phyloP scores from a whole-genome alignment of 2,329 filamentous ascomycete species.

The Diaporthe ampelina region DNA sequence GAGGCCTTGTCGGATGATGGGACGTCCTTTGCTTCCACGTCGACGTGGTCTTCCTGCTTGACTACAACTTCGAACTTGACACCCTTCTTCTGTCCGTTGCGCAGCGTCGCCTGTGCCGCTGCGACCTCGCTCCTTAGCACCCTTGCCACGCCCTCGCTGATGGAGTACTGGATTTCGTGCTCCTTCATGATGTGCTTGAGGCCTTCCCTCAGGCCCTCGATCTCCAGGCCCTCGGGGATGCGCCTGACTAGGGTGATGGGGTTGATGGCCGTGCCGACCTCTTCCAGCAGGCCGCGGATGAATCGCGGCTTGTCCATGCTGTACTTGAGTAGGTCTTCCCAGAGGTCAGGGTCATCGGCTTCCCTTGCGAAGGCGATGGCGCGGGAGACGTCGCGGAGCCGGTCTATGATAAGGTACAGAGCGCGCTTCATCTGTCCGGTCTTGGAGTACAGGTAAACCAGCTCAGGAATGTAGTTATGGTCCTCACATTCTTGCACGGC shows the following conservation, averaged over 20 bases:
- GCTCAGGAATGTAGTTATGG: slow-evolving; percentile 85
- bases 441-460: slow-evolving; percentile 96
- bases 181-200: slow-evolving; percentile 93
- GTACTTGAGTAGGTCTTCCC: slow-evolving; percentile 95
- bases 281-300: slow-evolving; percentile 90
- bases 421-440: slow-evolving; percentile 95
- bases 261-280: slow-evolving; percentile 94
- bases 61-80: slow-evolving; percentile 87
- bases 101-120: slow-evolving; percentile 83
- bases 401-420: slow-evolving; percentile 91
- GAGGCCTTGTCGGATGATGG: slow-evolving; percentile 47
- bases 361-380: slow-evolving; percentile 96
- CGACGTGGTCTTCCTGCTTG: slow-evolving; percentile 58
- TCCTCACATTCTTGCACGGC: slow-evolving; percentile 84
- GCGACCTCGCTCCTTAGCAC: slow-evolving; percentile 91
- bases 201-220: slow-evolving; percentile 89
- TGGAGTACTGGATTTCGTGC: slow-evolving; percentile 94
- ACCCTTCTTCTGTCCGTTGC: slow-evolving; percentile 83
- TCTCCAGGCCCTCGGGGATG: slow-evolving; percentile 93
- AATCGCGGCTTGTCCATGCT: slow-evolving; percentile 98
- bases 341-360: slow-evolving; percentile 91
- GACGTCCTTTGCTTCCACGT: slow-evolving; percentile 58
- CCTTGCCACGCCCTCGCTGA: slow-evolving; percentile 88
- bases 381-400: slow-evolving; percentile 90
- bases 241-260: slow-evolving; percentile 90